Evolutionary conservation across 805 yeast species (phyloP).

Genomic region (Saccharomycopsis amapae): DNA sequence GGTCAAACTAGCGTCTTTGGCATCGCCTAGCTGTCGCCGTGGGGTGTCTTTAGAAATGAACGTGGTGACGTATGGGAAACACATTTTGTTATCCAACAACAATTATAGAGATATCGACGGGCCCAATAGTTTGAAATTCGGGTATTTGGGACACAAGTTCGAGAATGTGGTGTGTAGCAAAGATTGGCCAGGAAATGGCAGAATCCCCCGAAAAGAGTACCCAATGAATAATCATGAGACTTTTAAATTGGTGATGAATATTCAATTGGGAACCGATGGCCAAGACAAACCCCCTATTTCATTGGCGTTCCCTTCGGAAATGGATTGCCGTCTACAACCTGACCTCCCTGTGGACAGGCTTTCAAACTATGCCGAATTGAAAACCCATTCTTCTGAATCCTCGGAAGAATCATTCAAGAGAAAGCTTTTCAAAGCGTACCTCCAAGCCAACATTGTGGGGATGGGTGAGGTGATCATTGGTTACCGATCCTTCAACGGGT

Average conservation of each 20-base stretch:
- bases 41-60: neutral
- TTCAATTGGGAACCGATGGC: neutral
- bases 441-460: neutral
- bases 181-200: neutral
- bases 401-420: too few relatives aligned
- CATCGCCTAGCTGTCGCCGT: neutral
- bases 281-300: neutral
- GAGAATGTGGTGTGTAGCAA: neutral
- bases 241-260: neutral
- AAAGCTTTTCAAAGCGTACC: neutral
- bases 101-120: neutral
- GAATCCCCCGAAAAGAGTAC: neutral
- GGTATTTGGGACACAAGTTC: neutral
- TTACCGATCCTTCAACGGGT: neutral
- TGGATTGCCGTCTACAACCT: neutral
- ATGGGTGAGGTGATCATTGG: neutral
- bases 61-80: neutral
- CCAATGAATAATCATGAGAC: neutral
- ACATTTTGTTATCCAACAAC: neutral
- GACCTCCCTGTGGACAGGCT: neutral
- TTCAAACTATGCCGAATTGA: neutral
- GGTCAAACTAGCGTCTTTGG: neutral
- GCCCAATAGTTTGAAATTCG: neutral
- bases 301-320: neutral
- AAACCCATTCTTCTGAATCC: too few relatives aligned